Percentiles rank a stretch among this genome's conserved stretches.
Evolutionary conservation across 345 rosid species (phyloP).

Genomic region (Limnanthes douglasii): DNA sequence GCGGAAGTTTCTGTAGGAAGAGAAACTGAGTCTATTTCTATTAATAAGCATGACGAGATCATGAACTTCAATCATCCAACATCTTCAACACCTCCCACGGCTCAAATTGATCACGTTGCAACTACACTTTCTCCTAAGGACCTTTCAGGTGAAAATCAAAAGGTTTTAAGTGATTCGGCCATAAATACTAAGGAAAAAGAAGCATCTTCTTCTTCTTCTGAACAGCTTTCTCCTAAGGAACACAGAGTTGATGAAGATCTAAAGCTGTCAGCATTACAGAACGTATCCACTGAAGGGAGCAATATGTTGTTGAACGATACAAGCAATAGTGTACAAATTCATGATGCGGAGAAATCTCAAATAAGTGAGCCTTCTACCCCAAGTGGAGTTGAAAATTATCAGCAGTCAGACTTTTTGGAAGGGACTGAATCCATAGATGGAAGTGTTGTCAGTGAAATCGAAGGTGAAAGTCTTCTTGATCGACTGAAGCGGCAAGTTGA

Average conservation of each 20-base stretch:
- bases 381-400: conserved; percentile 12
- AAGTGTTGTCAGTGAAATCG: conserved; percentile 66
- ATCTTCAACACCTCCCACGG: conserved; percentile 5
- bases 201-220: conserved; percentile 8
- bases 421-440: conserved; percentile 79
- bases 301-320: too few relatives aligned
- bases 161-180: conserved; percentile 6
- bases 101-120: too few relatives aligned
- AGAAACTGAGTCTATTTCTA: conserved; percentile 3
- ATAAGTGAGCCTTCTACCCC: conserved; percentile 10
- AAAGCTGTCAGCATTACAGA: conserved; percentile 12
- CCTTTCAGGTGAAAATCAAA: conserved; percentile 2
- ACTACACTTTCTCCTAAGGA: conserved; percentile 5
- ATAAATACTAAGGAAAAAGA: conserved; percentile 13
- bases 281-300: too few relatives aligned
- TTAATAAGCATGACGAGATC: conserved; percentile 10
- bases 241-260: conserved; percentile 15
- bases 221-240: conserved; percentile 12
- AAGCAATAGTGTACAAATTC: conserved; percentile 12
- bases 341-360: conserved; percentile 5
- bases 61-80: too few relatives aligned
- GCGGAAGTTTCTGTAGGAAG: conserved; percentile 10
- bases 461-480: conserved; percentile 66
- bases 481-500: conserved; percentile 76
- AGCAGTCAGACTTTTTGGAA: too few relatives aligned